Evolutionary conservation across 2,329 filamentous ascomycete species (phyloP), one percentile per base, ranked within the genome.

Genomic region (Aspergillus thermomutatus): DNA sequence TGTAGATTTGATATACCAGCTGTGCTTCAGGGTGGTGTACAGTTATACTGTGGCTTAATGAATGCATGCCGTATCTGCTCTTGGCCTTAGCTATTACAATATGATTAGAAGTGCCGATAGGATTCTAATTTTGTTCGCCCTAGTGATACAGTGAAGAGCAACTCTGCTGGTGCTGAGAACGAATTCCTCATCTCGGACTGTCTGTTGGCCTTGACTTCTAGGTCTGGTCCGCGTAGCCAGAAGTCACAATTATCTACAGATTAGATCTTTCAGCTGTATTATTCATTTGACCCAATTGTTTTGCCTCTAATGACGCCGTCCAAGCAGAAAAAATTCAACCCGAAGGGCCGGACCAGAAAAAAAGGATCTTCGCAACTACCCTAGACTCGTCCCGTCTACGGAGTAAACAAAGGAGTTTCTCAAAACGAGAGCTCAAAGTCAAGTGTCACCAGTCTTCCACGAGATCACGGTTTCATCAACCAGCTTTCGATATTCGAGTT

Each of bases 401-500:
- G n/a, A n/a, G n/a, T n/a, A 34, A 17, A 1, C 6, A 7, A 14
- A 37, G 17, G 14, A 37, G 31, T 17, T 37, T 17, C 31, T 37
- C 14, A 6, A 37, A 37, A 37, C 5, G 31, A 17, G 31, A 37
- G 31, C 14, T 37, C 14, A 37, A 7, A n/a, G 27, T 26, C 19
- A 45, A 25, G 14, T 9, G 47, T 31, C 63, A n/a, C 49, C 19
- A 27, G 57, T 55, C 28, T 63, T 64, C 81, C 80, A 83, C 26
- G 72, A 72, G 21, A 69, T 66, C 52, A 82, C 70, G 10, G 76
- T 81, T 51, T 83, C 83, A 71, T 99, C 89, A 9, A 99, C 84
- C 72, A 87, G 87, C 67, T 81, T 85, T 67, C 94, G 84, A 72
- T 96, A 97, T 59, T 82, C 80, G 74, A 90, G 88, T 80, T 99